phyloP scores from a whole-genome alignment of 1,284 basidiomycete species.

The Lignosus rhinocerotis region DNA sequence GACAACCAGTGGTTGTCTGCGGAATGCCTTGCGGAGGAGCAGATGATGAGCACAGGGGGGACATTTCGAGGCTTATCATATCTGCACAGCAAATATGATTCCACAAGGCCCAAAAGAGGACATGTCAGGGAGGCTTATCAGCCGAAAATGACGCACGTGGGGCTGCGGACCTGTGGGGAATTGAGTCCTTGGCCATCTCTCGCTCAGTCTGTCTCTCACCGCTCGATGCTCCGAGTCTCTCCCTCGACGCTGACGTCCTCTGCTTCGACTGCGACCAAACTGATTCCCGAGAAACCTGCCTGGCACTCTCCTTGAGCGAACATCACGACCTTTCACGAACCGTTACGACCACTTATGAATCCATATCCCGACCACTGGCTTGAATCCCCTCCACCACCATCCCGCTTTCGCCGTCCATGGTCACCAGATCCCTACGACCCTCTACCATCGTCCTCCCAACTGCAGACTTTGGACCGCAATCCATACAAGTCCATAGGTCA shows the following conservation, averaged over 20 bases:
- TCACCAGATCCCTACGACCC: slow-evolving; percentile 62
- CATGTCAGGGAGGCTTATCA: background rate
- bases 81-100: background rate
- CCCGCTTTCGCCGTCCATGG: slow-evolving; percentile 57
- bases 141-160: slow-evolving; percentile 14
- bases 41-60: background rate
- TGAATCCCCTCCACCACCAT: slow-evolving; percentile 53
- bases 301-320: slow-evolving; percentile 5
- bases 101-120: background rate
- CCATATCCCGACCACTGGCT: slow-evolving; percentile 43
- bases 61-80: slow-evolving; percentile 1
- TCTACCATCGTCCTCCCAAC: slow-evolving; percentile 39
- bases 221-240: slow-evolving; percentile 10
- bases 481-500: slow-evolving; percentile 18
- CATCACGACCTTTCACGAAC: slow-evolving; percentile 21
- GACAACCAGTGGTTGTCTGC: background rate
- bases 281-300: background rate
- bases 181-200: background rate
- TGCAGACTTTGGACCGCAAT: slow-evolving; percentile 7
- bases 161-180: slow-evolving; percentile 5
- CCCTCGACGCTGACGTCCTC: slow-evolving; percentile 10
- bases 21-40: too few relatives aligned
- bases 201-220: slow-evolving; percentile 8
- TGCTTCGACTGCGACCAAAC: slow-evolving; percentile 4
- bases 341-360: slow-evolving; percentile 35